Base-by-base conservation (phyloP, 257 asterid genomes). In the Nicotiana benthamiana region DNA sequence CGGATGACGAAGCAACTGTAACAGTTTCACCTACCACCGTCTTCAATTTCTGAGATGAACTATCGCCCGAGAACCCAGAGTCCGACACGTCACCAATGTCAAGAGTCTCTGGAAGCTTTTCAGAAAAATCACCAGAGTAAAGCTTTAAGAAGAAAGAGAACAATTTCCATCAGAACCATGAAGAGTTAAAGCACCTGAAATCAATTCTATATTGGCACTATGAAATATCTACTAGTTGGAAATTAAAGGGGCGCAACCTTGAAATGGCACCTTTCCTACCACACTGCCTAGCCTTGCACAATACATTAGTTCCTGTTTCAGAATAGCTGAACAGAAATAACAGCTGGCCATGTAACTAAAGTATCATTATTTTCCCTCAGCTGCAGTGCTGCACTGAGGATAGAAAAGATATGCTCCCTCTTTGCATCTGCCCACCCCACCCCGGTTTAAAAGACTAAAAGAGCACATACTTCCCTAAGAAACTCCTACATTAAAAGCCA, bases 41-140 rank as follows among this genome's bases (percentile, higher is more conserved):
- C 90, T 85, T 85, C 70, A 79, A 82, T 70, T 83, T 85, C 79
- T 75, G 87, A 3, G 87, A 80, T 57, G 85, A 27, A 28, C 62
- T 27, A 65, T 83, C 85, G 12, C 68, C 48, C 18, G 83, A 72
- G 28, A 79, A 63, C 26, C 86, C 87, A 8, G 82, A 65, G 77
- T 90, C 97, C 12, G 96, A 88, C 84, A 91, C 96, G 30, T 94
- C 98, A 17, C 97, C 97, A 24, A 94, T 93, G 90, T 94, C 96
- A 84, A 93, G 84, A 52, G 90, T 83, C 66, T 93, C 97, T 0
- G 97, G 98, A 80, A 94, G 97, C 91, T 86, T 90, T 80, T 89
- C 86, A 18, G 87, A 83, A 64, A 85, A 83, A 82, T 89, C 97
- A 72, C 76, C 85, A 27, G 88, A 83, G 80, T 78, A 20, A 63